These are phyloP conservation scores for Pascua guehoae DNA, from an alignment of 1,284 basidiomycete species.

Conservation along the genomic window DNA sequence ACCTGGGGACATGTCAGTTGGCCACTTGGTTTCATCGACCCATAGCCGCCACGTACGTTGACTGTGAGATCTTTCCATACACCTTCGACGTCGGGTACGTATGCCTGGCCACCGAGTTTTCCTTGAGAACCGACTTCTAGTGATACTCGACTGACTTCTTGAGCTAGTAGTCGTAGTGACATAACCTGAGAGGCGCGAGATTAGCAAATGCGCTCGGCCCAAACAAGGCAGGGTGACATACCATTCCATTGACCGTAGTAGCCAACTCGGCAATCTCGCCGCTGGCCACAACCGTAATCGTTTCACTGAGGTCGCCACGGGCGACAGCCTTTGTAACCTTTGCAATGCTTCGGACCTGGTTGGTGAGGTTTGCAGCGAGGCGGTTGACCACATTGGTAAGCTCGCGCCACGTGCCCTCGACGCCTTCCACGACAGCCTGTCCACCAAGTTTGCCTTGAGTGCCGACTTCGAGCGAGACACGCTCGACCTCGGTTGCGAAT, in stretches of 20 bases:
- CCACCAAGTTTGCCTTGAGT: conserved; percentile 90
- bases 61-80: conserved; percentile 89
- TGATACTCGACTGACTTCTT: conserved; percentile 94
- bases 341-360: conserved; percentile 90
- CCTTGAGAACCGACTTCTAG: conserved; percentile 88
- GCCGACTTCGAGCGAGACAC: conserved; percentile 77
- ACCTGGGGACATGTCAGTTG: conserved; percentile 54
- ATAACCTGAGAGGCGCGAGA: conserved; percentile 54
- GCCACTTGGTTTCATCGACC: conserved; percentile 4
- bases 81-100: conserved; percentile 90
- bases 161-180: conserved; percentile 79
- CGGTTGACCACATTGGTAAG: conserved; percentile 87
- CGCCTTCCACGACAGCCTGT: conserved; percentile 85
- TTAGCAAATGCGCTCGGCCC: conserved; percentile 3
- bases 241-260: conserved; percentile 98
- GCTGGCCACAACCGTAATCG: conserved; percentile 93
- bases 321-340: conserved; percentile 98
- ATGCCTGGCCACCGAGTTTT: conserved; percentile 81
- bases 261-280: conserved; percentile 97
- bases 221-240: conserved; percentile 14
- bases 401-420: conserved; percentile 91
- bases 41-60: conserved; percentile 60
- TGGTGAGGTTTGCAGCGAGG: conserved; percentile 88
- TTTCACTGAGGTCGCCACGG: conserved; percentile 87
- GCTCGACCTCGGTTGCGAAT: conserved; percentile 55